A percentile compares a stretch with the other conserved stretches of the same genome.
phyloP scores from a whole-genome alignment of 163 green algal genomes.

The Prototheca wickerhamii region DNA sequence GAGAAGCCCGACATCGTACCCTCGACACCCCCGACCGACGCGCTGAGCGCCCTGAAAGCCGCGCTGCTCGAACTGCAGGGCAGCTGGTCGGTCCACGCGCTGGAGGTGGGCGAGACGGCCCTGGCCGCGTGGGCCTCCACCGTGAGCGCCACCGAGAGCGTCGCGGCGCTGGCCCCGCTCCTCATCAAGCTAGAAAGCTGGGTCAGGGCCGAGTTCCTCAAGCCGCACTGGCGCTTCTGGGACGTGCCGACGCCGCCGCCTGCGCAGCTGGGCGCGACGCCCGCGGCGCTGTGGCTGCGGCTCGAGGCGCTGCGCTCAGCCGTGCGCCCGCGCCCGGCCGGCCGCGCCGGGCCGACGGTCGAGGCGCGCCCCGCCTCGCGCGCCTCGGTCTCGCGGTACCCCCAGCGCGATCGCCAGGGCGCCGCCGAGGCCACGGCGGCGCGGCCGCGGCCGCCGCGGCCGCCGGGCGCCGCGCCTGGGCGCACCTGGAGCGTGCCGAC shows the following conservation, averaged over 20 bases:
- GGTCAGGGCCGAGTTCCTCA: constrained; percentile 21
- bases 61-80: constrained; percentile 8
- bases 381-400: too few relatives aligned
- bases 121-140: neutral
- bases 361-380: neutral
- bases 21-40: too few relatives aligned
- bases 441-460: neutral
- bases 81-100: neutral
- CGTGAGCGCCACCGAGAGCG: neutral
- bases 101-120: constrained; percentile 4
- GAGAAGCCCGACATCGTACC: too few relatives aligned
- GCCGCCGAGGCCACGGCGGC: neutral
- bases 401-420: neutral
- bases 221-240: constrained; percentile 31
- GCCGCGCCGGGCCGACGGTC: neutral
- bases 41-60: neutral
- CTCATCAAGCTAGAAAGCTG: constrained; percentile 22
- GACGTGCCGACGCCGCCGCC: constrained; percentile 12
- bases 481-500: neutral
- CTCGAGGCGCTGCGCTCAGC: constrained; percentile 20
- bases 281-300: constrained; percentile 20
- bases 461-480: neutral
- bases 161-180: neutral
- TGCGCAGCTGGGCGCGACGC: constrained; percentile 5
- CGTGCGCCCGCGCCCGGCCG: neutral